Evolutionary conservation across 805 yeast genomes (phyloP), one percentile per base, ranked within the genome.

Genomic region (Candida wancherniae): DNA sequence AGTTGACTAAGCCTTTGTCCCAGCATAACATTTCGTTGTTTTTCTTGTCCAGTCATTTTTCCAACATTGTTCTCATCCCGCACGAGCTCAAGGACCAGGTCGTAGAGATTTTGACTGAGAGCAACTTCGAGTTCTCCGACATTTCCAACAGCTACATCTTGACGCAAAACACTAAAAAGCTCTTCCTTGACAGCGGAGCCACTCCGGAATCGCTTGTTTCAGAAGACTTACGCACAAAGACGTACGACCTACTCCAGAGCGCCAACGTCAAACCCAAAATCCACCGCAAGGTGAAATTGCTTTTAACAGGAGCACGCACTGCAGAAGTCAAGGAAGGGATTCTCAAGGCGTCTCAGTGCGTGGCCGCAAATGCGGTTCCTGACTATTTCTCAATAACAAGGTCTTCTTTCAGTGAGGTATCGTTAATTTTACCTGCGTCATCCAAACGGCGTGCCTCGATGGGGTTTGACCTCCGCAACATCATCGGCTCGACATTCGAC

Each of bases 31-130:
- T 79, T 18, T 68, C 84, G 2, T 59, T 79, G 19, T 78, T 76
- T 47, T 79, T 78, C 52, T 51, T 79, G 19, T 68, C 78, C 11
- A 74, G 78, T 19, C 80, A 78, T 53, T 77, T 75, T 51, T 70
- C 77, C 23, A 83, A 78, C 51, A 72, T 74, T 27, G 77, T 79
- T 14, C 56, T 79, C 27, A 63, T 77, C n/a, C 85, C 85, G 0
- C 51, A 50, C 21, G 44, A 48, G 5, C 59, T 63, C 5, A 64
- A 67, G 38, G 59, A 55, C 1, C 60, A 64, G 34, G 82, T 75
- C 2, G 51, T 71, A 4, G 45, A 49, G 18, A 63, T 75, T 3
- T 51, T 78, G 23, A 61, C 68, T 11, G 53, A 54, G 19, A 56
- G 61, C 24, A 58, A 64, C 24, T 73, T 72, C 44, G 51, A 52